Conservation (phyloP, 805 yeast species). For the Yamadazyma kitorensis region DNA sequence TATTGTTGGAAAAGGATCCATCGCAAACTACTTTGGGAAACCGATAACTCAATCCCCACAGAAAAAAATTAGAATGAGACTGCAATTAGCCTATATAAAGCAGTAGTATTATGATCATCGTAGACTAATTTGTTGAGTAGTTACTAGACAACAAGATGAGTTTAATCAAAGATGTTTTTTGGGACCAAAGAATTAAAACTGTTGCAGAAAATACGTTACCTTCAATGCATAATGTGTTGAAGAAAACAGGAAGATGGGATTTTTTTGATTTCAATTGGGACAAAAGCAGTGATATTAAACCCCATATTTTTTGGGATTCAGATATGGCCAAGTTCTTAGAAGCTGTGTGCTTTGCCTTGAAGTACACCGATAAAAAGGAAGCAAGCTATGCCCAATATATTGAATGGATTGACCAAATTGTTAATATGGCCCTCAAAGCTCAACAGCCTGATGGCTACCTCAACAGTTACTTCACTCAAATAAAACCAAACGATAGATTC, state of each 20-base stretch:
- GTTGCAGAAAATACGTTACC: slow-evolving; percentile 17
- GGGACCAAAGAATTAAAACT: slow-evolving; percentile 14
- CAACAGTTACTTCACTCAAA: slow-evolving; percentile 18
- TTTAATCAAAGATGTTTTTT: slow-evolving; percentile 11
- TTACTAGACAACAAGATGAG: neutral
- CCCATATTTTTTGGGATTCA: slow-evolving; percentile 23
- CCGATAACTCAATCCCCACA: too few species aligned
- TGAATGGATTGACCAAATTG: slow-evolving; percentile 17
- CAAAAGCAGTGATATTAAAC: slow-evolving; percentile 10
- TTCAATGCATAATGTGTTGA: slow-evolving; percentile 15
- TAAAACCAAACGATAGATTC: slow-evolving; percentile 25
- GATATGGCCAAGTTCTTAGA: slow-evolving; percentile 22
- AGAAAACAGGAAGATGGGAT: slow-evolving; percentile 20
- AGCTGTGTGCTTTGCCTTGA: slow-evolving; percentile 17
- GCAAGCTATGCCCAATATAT: slow-evolving; percentile 7
- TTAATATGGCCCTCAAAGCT: slow-evolving; percentile 16
- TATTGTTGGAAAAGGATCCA: too few species aligned
- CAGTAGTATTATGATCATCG: too few species aligned
- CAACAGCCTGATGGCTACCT: slow-evolving; percentile 23
- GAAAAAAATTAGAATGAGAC: too few species aligned
- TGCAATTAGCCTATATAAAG: too few species aligned
- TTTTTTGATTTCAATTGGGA: slow-evolving; percentile 13
- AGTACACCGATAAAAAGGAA: slow-evolving; percentile 11
- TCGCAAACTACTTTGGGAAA: too few species aligned
- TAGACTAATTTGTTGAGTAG: too few species aligned